These are phyloP conservation scores for Malus hybrid DNA, from an alignment of 331 rosid genomes.

Conservation along the genomic window DNA sequence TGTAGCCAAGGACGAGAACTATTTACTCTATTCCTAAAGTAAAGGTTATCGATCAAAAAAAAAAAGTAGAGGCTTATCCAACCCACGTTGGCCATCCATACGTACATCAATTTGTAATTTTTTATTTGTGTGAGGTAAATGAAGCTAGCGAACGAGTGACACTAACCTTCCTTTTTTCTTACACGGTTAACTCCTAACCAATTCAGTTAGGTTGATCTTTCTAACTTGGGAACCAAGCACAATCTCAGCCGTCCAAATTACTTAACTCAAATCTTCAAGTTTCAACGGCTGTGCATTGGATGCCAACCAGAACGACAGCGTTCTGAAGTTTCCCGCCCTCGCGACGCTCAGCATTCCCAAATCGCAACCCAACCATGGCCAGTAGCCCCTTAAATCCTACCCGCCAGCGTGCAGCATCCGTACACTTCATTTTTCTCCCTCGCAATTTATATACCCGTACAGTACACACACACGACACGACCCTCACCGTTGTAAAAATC, in stretches of 20 bases:
- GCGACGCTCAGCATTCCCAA: neutral
- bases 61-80: no score
- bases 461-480: neutral
- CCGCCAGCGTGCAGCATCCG: neutral
- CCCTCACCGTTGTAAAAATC: neutral
- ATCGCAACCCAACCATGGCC: neutral
- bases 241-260: neutral
- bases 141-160: neutral
- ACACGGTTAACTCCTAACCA: neutral
- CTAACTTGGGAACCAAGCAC: neutral
- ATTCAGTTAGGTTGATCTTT: neutral
- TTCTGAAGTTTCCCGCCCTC: neutral
- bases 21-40: no score
- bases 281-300: neutral
- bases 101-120: no score
- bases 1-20: no score
- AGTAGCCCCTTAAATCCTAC: neutral
- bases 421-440: neutral
- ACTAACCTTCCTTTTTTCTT: neutral
- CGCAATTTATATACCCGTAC: neutral
- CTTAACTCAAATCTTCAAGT: neutral
- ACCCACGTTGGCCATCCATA: no score
- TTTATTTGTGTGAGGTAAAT: neutral
- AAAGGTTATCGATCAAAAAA: no score
- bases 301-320: neutral